Percentiles rank a stretch among this genome's conserved stretches.
phyloP scores from a whole-genome alignment of 805 yeast genomes.

The Phaffomyces thermotolerans region DNA sequence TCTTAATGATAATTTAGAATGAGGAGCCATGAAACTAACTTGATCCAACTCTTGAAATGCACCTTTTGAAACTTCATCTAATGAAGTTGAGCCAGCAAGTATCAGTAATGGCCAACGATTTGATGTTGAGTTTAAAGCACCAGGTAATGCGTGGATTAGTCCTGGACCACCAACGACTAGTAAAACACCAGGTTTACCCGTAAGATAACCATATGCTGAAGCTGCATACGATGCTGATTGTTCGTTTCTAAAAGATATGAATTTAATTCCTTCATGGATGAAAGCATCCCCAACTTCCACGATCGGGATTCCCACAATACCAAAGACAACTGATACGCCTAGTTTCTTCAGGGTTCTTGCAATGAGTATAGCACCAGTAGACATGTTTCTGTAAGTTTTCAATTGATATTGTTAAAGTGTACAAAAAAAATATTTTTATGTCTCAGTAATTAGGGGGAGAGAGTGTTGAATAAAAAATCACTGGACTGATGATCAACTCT shows the following conservation, averaged over 20 bases:
- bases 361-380: conserved; percentile 38
- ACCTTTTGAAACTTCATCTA: conserved; percentile 44
- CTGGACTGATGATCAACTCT: no score
- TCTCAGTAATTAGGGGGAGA: no score
- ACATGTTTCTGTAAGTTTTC: neutral
- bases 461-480: no score
- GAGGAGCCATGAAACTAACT: conserved; percentile 38
- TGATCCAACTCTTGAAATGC: conserved; percentile 72
- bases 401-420: neutral
- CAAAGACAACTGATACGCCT: conserved; percentile 54
- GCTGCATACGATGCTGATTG: conserved; percentile 76
- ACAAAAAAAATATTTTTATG: no score
- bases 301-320: conserved; percentile 71
- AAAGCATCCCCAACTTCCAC: conserved; percentile 62
- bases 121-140: conserved; percentile 52
- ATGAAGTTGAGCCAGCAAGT: conserved; percentile 54
- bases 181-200: conserved; percentile 58
- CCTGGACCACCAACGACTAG: conserved; percentile 77
- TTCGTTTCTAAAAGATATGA: conserved; percentile 60
- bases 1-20: conserved; percentile 46
- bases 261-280: conserved; percentile 44
- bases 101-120: conserved; percentile 63
- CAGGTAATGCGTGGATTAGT: conserved; percentile 58
- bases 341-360: conserved; percentile 40
- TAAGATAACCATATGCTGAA: conserved; percentile 58